Base-by-base conservation (phyloP, 2,329 filamentous ascomycete genomes). In the Simplicillium aogashimaense region DNA sequence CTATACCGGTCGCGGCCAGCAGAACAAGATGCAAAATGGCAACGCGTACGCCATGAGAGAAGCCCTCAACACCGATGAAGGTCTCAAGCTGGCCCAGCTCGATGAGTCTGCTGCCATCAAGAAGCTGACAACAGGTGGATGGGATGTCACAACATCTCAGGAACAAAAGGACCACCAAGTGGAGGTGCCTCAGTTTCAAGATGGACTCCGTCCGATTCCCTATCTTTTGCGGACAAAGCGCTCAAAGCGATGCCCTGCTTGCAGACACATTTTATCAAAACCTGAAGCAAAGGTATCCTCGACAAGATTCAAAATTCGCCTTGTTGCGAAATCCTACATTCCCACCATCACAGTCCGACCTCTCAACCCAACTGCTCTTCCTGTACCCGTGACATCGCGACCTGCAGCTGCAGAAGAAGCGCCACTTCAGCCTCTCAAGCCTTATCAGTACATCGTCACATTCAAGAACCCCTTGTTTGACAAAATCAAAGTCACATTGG, bases 391-490 rank as follows among this genome's bases (percentile, higher is more conserved):
- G 1, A 57, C 57, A 3, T 55, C 56, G 14, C 53, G 58, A 29
- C 60, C 56, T 28, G 55, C 50, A 41, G 32, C 47, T 8, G 46
- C 50, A 6, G 52, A 57, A 25, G 60, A 63, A 37, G 49, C 49
- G 0, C 58, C 65, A 11, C 57, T 71, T 4, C 70, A 72, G 42
- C 80, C 81, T 1, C 65, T 83, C 7, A 69, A 69, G 35, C 76
- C 75, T 2, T 68, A 79, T 16, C 89, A 95, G 56, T 94, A 87
- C 60, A 72, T 97, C 32, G 71, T 98, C 33, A 95, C 89, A 0
- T 79, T 98, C 51, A 86, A 83, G 55, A 98, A 98, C 54, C 89
- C 92, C 17, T 80, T 97, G 47, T 98, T 95, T 61, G 92, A 98
- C 50, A 75, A 78, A 16, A 82, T 98, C 49, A 83, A 83, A 43